Evolutionary conservation across 1,284 basidiomycete genomes (phyloP), one percentile per base, ranked within the genome.

Genomic region (Pseudozyma sp.): DNA sequence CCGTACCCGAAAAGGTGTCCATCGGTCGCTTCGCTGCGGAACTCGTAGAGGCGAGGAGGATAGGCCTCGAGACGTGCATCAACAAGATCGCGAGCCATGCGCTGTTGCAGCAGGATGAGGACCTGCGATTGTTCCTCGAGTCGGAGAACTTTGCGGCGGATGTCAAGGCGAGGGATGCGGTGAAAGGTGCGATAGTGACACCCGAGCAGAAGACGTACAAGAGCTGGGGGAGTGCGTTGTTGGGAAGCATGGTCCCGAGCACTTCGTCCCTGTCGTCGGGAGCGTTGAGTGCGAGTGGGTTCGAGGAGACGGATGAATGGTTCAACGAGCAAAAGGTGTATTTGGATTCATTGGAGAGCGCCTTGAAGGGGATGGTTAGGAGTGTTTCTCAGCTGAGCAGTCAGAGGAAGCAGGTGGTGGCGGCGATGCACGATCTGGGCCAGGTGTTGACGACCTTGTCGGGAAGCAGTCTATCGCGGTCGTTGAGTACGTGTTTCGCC

Each of bases 261-360:
- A 68, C 68, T 0, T 79, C 77, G 13, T 56, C 79, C 10, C 68
- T 65, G 13, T 70, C 73, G 19, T 54, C 66, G 11, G 67, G 70
- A 9, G 56, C 70, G 14, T 43, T 71, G 16, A 69, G 66, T 11
- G 94, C 93, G 1, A 90, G 92, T 8, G 89, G 92, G 58, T 99
- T 96, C 84, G 88, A 92, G 75, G 96, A 99, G 85, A 92, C 90
- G 14, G 96, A 99, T 81, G 94, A 97, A 89, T 99, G 94, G 94
- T 99, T 98, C 79, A 93, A 97, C 79, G 89, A 90, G 71, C 92
- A 95, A 83, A 92, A 91, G 66, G 85, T 87, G 0, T 94, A 94
- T 81, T 88, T 99, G 19, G 94, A 97, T 77, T 90, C 90, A 52
- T 88, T 99, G 11, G 97, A 99, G 85, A 89, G 89, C 0, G 94